Evolutionary conservation across 2,329 filamentous ascomycete genomes (phyloP), one percentile per base, ranked within the genome.

Genomic region (Fusarium cyanostomum): DNA sequence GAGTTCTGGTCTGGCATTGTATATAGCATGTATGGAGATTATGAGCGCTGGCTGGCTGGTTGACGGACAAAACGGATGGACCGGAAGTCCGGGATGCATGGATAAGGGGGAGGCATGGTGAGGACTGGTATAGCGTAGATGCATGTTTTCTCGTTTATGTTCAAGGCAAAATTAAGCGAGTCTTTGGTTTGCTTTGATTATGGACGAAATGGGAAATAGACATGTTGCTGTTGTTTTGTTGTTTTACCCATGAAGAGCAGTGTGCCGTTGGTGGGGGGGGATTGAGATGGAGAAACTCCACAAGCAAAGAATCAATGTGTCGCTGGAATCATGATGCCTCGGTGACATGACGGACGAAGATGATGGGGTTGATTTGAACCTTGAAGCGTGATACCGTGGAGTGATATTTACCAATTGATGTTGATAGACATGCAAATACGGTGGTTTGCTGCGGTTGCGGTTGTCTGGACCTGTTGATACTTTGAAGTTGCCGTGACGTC

Each of bases 1-100:
- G 62, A 56, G 62, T 65, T 65, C 11, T 59, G 62, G 58, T 52
- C 31, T 59, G 38, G 24, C 53, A 66, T 56, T 66, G 53, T 56
- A 63, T 64, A 63, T 46, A 52, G 35, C 27, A 56, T 59, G 41
- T 56, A 66, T 53, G 52, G 54, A 44, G 34, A 54, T 58, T 58
- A 65, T 49, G 49, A 63, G 42, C 21, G 37, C 34, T 10, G 51
- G 9, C 24, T 34, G 26, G 35, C 26, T 18, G 56, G 41, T 31
- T 37, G 52, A 62, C 27, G 38, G 18, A 44, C 41, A 44, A 59
- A 62, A 54, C 41, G 38, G 57, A 66, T 9, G 35, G 49, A 38
- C 49, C n/a, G 31, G 27, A 24, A 45, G 44, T 39, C 33, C 26
- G 52, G 48, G 35, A 35, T 34, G 52, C 46, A 45, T 30, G 52